Percentiles rank a stretch among this genome's conserved stretches.
phyloP scores from a whole-genome alignment of 192 early-diverging fungal genomes.

The Phlyctochytrium arcticum region DNA sequence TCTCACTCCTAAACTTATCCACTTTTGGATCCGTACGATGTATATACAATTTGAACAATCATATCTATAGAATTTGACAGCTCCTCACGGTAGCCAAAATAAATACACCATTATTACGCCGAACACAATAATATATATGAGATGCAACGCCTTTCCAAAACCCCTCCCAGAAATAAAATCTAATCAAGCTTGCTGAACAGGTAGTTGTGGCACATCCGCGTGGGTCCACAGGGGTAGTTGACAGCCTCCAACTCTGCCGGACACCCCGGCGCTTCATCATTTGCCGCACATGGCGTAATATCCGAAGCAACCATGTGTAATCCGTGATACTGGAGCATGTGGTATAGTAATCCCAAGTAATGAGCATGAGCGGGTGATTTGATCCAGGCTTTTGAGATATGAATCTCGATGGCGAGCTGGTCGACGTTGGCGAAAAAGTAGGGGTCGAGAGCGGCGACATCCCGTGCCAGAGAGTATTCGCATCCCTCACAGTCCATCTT shows the following conservation, averaged over 20 bases:
- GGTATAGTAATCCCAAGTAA: constrained; percentile 6
- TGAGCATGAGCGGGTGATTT: not conserved
- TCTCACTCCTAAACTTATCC: too few species aligned
- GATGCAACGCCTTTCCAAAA: too few species aligned
- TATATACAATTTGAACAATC: too few species aligned
- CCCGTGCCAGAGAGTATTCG: constrained; percentile 6
- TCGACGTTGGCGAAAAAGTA: constrained; percentile 5
- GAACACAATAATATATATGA: too few species aligned
- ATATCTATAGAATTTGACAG: too few species aligned
- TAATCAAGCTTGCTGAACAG: constrained; percentile 11
- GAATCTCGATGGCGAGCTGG: constrained; percentile 9
- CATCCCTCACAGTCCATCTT: constrained; percentile 15
- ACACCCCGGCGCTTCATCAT: constrained; percentile 8
- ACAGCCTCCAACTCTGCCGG: not conserved
- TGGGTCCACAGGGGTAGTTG: not conserved
- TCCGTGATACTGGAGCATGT: not conserved
- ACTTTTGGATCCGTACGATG: too few species aligned
- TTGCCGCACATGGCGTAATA: not conserved
- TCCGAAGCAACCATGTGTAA: not conserved
- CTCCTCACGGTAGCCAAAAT: too few species aligned
- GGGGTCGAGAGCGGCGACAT: not conserved
- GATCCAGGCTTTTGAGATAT: constrained; percentile 6
- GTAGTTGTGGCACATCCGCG: constrained; percentile 8
- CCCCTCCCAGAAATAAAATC: too few species aligned
- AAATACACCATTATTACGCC: too few species aligned